Percentiles rank a stretch among this genome's conserved stretches.
Evolutionary conservation across 768 basidiomycete species (phyloP).

Genomic region (Cyclocybe cylindracea): DNA sequence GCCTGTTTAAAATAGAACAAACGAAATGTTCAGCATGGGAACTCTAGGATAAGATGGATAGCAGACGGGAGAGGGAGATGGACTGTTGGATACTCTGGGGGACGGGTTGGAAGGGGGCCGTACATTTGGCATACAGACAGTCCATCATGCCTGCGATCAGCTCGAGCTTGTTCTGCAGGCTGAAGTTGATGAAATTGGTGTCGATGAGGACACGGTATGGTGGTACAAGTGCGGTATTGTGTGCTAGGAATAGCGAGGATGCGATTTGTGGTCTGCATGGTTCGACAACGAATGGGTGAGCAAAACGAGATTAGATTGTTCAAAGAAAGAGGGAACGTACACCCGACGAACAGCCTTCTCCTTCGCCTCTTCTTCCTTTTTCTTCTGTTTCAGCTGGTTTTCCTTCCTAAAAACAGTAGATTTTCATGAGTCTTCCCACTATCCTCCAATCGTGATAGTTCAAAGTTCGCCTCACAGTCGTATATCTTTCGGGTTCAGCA

Average conservation of each 20-base stretch:
- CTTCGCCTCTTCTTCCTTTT: constrained; percentile 80
- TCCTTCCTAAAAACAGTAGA: constrained; percentile 66
- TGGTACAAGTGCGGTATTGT: constrained; percentile 94
- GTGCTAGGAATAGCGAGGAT: constrained; percentile 92
- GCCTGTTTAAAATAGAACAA: constrained; percentile 46
- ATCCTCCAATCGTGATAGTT: not conserved
- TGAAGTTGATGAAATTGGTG: constrained; percentile 99
- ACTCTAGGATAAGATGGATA: not conserved
- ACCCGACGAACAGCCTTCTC: constrained; percentile 76
- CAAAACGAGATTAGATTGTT: constrained; percentile 14
- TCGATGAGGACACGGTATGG: constrained; percentile 98
- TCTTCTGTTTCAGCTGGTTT: constrained; percentile 87
- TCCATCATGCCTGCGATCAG: constrained; percentile 99
- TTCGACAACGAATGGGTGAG: constrained; percentile 4
- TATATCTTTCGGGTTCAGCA: constrained; percentile 93
- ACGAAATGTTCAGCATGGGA: not conserved
- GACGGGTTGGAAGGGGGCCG: constrained; percentile 1
- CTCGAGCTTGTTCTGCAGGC: constrained; percentile 96
- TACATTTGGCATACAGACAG: constrained; percentile 96
- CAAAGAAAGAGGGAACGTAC: constrained; percentile 43
- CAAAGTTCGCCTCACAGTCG: constrained; percentile 64
- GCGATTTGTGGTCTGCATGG: constrained; percentile 71
- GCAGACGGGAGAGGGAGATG: not conserved
- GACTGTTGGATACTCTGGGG: not conserved
- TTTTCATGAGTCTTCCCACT: constrained; percentile 5